These are phyloP conservation scores for Silene coronaria DNA, from an alignment of 179 eudicot species.

Conservation along the genomic window DNA sequence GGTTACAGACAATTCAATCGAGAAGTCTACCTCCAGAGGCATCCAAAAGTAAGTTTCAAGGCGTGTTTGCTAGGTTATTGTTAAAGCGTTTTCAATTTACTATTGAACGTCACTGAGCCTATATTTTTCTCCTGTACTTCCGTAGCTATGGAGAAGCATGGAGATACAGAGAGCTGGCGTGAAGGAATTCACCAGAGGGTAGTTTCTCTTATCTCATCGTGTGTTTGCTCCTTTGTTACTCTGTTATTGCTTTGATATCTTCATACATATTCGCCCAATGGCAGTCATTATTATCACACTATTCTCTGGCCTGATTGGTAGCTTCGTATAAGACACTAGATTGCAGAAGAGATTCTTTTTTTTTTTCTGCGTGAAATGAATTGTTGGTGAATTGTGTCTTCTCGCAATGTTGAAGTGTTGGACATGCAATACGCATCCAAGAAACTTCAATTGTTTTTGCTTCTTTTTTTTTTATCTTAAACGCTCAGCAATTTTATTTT, in stretches of 20 bases:
- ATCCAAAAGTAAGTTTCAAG: conserved; percentile 18
- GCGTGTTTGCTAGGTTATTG: too few relatives aligned
- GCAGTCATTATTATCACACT: too few relatives aligned
- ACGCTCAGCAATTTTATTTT: not conserved
- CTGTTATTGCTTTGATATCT: not conserved
- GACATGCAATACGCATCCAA: too few relatives aligned
- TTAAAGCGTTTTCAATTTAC: not conserved
- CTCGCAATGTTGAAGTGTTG: too few relatives aligned
- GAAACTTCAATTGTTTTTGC: too few relatives aligned
- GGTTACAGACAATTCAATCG: not conserved
- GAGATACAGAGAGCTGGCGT: conserved; percentile 17
- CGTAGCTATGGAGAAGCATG: conserved; percentile 11
- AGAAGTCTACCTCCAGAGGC: conserved; percentile 13
- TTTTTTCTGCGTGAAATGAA: too few relatives aligned
- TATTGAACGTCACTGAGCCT: conserved; percentile 1
- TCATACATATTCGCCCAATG: too few relatives aligned
- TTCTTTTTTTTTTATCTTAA: not conserved
- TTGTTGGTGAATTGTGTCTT: too few relatives aligned
- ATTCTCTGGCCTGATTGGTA: too few relatives aligned
- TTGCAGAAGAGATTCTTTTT: too few relatives aligned
- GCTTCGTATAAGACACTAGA: too few relatives aligned
- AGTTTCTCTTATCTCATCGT: not conserved
- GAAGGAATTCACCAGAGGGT: conserved; percentile 22
- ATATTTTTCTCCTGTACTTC: not conserved
- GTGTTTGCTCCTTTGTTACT: not conserved